A percentile compares a stretch with the other conserved stretches of the same genome.
Evolutionary conservation across 306 rosid genomes (phyloP).

Genomic region (Malus orientalis): DNA sequence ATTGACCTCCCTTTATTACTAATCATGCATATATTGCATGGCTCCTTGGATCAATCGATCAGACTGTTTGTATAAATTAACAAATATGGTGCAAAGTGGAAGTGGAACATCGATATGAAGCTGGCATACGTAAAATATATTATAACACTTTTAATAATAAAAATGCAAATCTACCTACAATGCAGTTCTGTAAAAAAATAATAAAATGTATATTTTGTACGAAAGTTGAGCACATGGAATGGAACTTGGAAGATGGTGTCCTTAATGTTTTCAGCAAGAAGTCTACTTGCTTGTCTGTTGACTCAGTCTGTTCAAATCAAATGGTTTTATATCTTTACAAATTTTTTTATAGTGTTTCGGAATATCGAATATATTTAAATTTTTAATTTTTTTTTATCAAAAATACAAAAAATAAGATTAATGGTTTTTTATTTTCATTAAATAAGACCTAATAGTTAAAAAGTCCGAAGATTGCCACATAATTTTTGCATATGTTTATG

Average conservation of each 20-base stretch:
- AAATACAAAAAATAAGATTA: no score
- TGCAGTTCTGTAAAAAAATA: neutral
- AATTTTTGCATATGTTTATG: no score
- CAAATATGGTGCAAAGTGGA: neutral
- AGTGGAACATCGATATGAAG: neutral
- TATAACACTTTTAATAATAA: neutral
- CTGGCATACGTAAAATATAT: neutral
- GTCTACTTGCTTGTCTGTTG: constrained; percentile 13
- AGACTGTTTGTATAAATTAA: neutral
- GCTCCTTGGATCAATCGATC: neutral
- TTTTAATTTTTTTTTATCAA: no score
- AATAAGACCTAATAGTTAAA: no score
- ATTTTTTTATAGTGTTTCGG: no score
- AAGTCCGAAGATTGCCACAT: no score
- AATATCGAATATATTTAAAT: no score
- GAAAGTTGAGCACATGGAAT: constrained; percentile 10
- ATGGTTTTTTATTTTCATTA: no score
- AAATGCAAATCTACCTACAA: neutral
- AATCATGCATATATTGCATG: neutral
- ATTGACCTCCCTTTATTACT: neutral
- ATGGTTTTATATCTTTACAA: neutral
- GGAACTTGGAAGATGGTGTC: constrained; percentile 20
- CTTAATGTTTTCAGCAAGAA: neutral
- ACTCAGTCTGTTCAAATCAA: neutral
- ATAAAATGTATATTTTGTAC: neutral